Conservation (phyloP, 768 basidiomycete species). For the Termitomyces sp. region DNA sequence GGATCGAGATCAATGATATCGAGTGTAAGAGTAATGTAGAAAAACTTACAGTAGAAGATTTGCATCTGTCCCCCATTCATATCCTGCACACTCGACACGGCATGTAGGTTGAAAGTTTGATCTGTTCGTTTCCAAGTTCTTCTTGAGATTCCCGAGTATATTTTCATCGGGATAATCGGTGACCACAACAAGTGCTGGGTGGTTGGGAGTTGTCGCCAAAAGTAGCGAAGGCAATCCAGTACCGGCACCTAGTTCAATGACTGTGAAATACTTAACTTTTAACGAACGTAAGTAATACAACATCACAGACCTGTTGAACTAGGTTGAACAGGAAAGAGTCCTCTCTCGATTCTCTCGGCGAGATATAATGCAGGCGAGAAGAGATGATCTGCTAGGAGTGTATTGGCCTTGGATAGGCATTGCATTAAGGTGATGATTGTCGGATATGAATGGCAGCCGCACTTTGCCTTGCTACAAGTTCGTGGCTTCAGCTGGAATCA, state of each 20-base stretch:
- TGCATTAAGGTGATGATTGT: slow-evolving; percentile 5
- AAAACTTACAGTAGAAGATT: slow-evolving; percentile 40
- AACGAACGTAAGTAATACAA: not conserved
- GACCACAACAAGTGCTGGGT: slow-evolving; percentile 50
- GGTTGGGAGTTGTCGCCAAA: slow-evolving; percentile 33
- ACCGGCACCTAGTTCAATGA: slow-evolving; percentile 70
- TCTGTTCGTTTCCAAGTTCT: slow-evolving; percentile 50
- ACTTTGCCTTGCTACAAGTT: slow-evolving; percentile 54
- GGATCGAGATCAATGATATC: not conserved
- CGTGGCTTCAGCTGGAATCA: not conserved
- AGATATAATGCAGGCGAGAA: slow-evolving; percentile 67
- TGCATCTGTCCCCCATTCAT: slow-evolving; percentile 61
- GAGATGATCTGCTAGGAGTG: slow-evolving; percentile 66
- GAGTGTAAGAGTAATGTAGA: not conserved
- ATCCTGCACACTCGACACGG: slow-evolving; percentile 39
- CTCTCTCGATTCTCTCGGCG: slow-evolving; percentile 59
- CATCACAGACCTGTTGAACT: slow-evolving; percentile 32
- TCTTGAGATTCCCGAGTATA: slow-evolving; percentile 51
- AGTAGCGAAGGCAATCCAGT: slow-evolving; percentile 64
- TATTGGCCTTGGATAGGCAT: slow-evolving; percentile 48
- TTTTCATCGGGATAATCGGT: slow-evolving; percentile 67
- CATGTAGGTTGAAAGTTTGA: slow-evolving; percentile 30
- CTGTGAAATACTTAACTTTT: slow-evolving; percentile 26
- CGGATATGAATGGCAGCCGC: slow-evolving; percentile 15
- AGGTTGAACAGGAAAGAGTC: slow-evolving; percentile 34